Base-by-base conservation (phyloP, 2,329 filamentous ascomycete species). In the Pezicula neosporulosa region DNA sequence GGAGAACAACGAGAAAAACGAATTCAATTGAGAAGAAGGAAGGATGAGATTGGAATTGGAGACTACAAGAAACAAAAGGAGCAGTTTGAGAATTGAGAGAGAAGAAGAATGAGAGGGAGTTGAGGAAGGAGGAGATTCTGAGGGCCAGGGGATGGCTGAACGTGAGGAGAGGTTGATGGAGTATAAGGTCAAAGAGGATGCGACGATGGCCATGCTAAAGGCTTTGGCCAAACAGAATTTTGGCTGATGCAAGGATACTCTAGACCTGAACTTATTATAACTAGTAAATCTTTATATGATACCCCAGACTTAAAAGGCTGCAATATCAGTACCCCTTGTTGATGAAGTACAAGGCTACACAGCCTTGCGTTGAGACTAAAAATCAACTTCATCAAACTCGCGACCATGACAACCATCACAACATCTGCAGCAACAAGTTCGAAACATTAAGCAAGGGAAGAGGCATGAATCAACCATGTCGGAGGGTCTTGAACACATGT, bases 71-170 rank as follows among this genome's bases (percentile, higher is more conserved):
- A 76, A 61, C 73, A 81, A 66, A 82, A 87, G 68, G 80, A 81
- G 59, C 80, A 76, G 52, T 76, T 83, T 61, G 82, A 90, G 71
- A n/a, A n/a, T n/a, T n/a, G n/a, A n/a, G n/a, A n/a, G 74, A 81
- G 60, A 86, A 86, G 71, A 95, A 93, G 77, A 90, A 85, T 60
- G 91, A 96, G 69, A 71, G 92, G 48, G 90, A 97, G 75, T 72
- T 94, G 15, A 72, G 90, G 53, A 80, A 89, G 62, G 92, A 97
- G 69, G 92, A 96, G 71, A 78, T 90, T 51, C 72, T 87, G 55
- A 73, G 90, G 63, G 90, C 90, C n/a, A n/a, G 10, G 82, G 83
- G 64, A 77, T 78, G 54, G 90, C 84, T 44, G 92, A 97, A 76
- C 77, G 91, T 60, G 90, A 96, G 66, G 88, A 91, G 72, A 80